These are phyloP conservation scores for Xylaria hypoxylon DNA, from an alignment of 2,329 filamentous ascomycete genomes.

Conservation along the genomic window DNA sequence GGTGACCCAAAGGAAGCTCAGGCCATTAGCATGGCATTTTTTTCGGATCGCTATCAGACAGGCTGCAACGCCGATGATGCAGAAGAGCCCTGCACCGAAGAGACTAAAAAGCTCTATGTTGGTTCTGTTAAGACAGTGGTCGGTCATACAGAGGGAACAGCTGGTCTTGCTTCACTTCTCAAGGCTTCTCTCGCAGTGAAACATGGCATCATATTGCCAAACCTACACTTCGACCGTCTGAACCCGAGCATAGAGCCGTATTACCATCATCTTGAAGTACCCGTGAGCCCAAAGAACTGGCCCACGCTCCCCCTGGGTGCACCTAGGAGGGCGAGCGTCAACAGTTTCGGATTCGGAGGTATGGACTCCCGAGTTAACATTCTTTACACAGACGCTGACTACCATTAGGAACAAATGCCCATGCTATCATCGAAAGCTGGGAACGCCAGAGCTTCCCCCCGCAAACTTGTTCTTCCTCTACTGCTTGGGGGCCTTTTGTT, in stretches of 20 bases:
- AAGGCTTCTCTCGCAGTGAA: constrained; percentile 44
- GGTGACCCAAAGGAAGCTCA: constrained; percentile 45
- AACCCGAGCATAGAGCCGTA: constrained; percentile 11
- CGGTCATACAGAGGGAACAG: constrained; percentile 47
- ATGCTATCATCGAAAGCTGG: constrained; percentile 27
- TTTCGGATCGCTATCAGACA: not conserved
- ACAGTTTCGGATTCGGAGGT: constrained; percentile 35
- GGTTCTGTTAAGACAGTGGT: constrained; percentile 39
- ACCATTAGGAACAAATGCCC: constrained; percentile 20
- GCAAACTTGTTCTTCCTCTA: not conserved
- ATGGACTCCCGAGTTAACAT: constrained; percentile 9
- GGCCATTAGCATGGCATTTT: constrained; percentile 37
- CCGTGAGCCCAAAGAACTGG: constrained; percentile 21
- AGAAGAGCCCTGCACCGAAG: too few relatives aligned
- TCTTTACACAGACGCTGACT: not conserved
- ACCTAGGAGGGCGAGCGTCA: constrained; percentile 41
- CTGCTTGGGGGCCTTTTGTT: not conserved
- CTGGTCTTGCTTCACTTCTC: constrained; percentile 47
- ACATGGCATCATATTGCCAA: constrained; percentile 16
- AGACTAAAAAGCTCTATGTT: constrained; percentile 31
- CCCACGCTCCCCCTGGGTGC: constrained; percentile 6
- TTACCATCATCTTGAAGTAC: constrained; percentile 38
- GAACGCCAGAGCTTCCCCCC: not conserved
- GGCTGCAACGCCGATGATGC: too few relatives aligned
- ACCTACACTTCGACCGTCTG: constrained; percentile 23